phyloP scores from a whole-genome alignment of 768 basidiomycete species.

The Kondoa malvinella region DNA sequence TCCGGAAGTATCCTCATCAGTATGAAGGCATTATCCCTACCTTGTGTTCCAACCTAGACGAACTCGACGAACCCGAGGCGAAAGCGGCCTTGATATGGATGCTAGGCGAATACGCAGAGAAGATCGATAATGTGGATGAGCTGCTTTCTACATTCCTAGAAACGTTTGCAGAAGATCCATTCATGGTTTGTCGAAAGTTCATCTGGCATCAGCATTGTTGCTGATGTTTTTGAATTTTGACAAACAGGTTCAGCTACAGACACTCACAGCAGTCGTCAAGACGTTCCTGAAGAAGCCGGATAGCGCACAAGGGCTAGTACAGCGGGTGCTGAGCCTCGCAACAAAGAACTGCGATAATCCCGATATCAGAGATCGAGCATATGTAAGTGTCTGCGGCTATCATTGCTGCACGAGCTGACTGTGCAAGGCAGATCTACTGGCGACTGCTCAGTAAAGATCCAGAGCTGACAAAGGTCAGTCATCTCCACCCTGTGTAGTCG shows the following conservation, averaged over 20 bases:
- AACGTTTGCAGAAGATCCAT: slow-evolving; percentile 65
- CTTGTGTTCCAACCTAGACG: slow-evolving; percentile 83
- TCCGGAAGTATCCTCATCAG: slow-evolving; percentile 86
- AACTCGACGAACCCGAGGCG: slow-evolving; percentile 93
- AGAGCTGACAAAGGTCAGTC: slow-evolving; percentile 73
- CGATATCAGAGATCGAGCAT: slow-evolving; percentile 89
- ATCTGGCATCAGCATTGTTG: neutral
- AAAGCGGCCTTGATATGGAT: slow-evolving; percentile 99
- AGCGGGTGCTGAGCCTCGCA: slow-evolving; percentile 76
- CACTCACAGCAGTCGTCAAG: slow-evolving; percentile 85
- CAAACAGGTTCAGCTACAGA: slow-evolving; percentile 37
- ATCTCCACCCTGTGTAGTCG: neutral
- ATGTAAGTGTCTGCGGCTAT: slow-evolving; percentile 30
- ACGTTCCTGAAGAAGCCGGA: slow-evolving; percentile 91
- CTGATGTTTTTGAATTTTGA: neutral
- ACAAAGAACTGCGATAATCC: slow-evolving; percentile 95
- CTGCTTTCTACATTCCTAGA: slow-evolving; percentile 78
- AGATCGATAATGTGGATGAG: slow-evolving; percentile 93
- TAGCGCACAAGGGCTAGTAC: slow-evolving; percentile 75
- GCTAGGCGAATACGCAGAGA: slow-evolving; percentile 92
- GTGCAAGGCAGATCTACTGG: slow-evolving; percentile 59
- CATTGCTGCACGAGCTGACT: neutral
- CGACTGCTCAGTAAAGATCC: slow-evolving; percentile 84
- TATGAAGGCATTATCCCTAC: slow-evolving; percentile 96
- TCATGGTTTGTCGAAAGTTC: neutral